phyloP scores from a whole-genome alignment of 2,329 filamentous ascomycete genomes.

The Ceratocystiopsis brevicomis region DNA sequence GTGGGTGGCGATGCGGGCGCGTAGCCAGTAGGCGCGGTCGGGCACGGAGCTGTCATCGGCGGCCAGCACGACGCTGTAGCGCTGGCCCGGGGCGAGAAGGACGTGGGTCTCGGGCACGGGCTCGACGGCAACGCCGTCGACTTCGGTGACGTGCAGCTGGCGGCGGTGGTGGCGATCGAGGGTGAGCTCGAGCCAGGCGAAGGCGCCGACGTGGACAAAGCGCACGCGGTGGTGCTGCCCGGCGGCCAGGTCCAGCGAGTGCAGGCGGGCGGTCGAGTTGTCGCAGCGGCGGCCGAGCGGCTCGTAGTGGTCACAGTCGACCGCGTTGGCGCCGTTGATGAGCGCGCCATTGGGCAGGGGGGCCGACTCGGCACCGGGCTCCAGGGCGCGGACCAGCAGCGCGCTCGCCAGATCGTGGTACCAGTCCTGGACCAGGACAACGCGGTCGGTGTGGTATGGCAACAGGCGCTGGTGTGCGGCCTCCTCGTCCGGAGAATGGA shows the following conservation, averaged over 20 bases:
- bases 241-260: slow-evolving; percentile 27
- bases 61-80: slow-evolving; percentile 48
- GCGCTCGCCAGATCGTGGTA: slow-evolving; percentile 37
- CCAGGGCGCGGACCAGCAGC: slow-evolving; percentile 34
- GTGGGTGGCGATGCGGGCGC: slow-evolving; percentile 40
- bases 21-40: slow-evolving; percentile 42
- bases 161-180: slow-evolving; percentile 40
- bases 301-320: slow-evolving; percentile 19
- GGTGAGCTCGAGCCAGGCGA: slow-evolving; percentile 53
- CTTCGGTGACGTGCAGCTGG: slow-evolving; percentile 36
- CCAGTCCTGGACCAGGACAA: slow-evolving; percentile 51
- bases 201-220: slow-evolving; percentile 51
- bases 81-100: slow-evolving; percentile 49
- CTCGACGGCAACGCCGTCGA: slow-evolving; percentile 48
- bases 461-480: slow-evolving; percentile 22
- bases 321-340: slow-evolving; percentile 42
- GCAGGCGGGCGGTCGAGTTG: slow-evolving; percentile 17
- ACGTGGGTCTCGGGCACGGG: slow-evolving; percentile 39
- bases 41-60: slow-evolving; percentile 32
- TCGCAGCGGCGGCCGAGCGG: slow-evolving; percentile 24
- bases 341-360: slow-evolving; percentile 50
- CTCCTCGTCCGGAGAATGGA: slow-evolving; percentile 28
- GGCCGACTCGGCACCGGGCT: slow-evolving; percentile 33
- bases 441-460: slow-evolving; percentile 44
- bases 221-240: slow-evolving; percentile 44